These are phyloP conservation scores for Karstenula rhodostoma DNA, from an alignment of 2,329 filamentous ascomycete species.

Conservation along the genomic window DNA sequence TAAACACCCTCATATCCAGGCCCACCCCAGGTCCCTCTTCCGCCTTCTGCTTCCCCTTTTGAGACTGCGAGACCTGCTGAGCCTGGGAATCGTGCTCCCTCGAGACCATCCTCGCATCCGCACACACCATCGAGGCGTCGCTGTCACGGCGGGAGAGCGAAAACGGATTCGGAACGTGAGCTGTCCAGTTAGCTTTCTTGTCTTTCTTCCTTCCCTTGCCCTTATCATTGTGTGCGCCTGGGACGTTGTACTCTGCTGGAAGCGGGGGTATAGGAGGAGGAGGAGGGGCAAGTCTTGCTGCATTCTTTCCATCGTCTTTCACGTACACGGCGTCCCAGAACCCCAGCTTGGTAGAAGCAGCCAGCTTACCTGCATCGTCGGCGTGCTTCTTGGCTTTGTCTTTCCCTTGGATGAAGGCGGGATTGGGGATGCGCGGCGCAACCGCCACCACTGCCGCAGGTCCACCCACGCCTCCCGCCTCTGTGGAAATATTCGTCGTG, in stretches of 20 bases:
- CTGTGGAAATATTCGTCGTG: conserved; percentile 24
- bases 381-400: not conserved
- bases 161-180: not conserved
- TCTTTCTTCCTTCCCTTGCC: not conserved
- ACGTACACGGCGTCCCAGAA: not conserved
- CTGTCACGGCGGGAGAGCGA: not conserved
- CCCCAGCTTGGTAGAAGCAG: not conserved
- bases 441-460: conserved; percentile 20
- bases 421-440: conserved; percentile 1
- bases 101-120: not conserved
- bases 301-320: not conserved
- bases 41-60: not conserved
- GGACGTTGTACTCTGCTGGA: not conserved
- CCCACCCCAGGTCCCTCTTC: not conserved
- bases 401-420: not conserved
- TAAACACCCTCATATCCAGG: not conserved
- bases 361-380: not conserved
- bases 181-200: conserved; percentile 7
- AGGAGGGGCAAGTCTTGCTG: too few relatives aligned
- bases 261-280: conserved; percentile 6
- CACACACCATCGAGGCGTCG: conserved; percentile 3
- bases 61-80: too few relatives aligned
- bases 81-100: too few relatives aligned
- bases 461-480: conserved; percentile 26
- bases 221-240: not conserved